Conservation (phyloP, 2,329 filamentous ascomycete genomes). For the Didymella lethalis region DNA sequence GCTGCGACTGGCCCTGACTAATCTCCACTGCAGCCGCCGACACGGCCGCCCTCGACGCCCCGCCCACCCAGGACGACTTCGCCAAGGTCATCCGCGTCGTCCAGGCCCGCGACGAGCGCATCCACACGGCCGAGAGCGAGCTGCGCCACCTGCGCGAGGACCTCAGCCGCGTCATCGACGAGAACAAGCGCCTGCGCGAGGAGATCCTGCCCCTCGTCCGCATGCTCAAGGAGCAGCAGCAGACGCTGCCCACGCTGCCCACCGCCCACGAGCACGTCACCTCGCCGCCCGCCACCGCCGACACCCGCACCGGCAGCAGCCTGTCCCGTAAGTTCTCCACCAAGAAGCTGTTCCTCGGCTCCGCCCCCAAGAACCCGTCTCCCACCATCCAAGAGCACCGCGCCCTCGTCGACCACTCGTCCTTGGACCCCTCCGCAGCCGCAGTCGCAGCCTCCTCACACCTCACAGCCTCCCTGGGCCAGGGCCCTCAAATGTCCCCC, state of each 20-base stretch:
- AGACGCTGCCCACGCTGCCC: slow-evolving; percentile 76
- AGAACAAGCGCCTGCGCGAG: slow-evolving; percentile 87
- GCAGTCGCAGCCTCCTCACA: slow-evolving; percentile 60
- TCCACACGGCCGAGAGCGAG: slow-evolving; percentile 82
- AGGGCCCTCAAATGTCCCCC: slow-evolving; percentile 52
- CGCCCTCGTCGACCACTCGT: slow-evolving; percentile 52
- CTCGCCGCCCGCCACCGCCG: slow-evolving; percentile 47
- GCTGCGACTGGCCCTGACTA: neutral
- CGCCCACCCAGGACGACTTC: slow-evolving; percentile 91
- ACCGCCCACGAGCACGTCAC: slow-evolving; percentile 53
- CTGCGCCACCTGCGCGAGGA: slow-evolving; percentile 73
- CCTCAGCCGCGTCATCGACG: slow-evolving; percentile 67
- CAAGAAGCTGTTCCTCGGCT: slow-evolving; percentile 61
- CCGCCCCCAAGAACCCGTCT: slow-evolving; percentile 59
- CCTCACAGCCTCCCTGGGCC: slow-evolving; percentile 58
- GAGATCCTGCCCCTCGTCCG: slow-evolving; percentile 91
- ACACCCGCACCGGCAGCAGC: slow-evolving; percentile 53
- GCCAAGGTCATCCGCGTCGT: slow-evolving; percentile 89
- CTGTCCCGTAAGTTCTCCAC: slow-evolving; percentile 62
- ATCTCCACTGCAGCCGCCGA: slow-evolving; percentile 73
- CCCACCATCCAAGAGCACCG: slow-evolving; percentile 58
- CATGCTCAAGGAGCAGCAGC: slow-evolving; percentile 88
- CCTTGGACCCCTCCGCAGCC: slow-evolving; percentile 60
- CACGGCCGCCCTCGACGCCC: slow-evolving; percentile 82
- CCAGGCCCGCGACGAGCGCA: slow-evolving; percentile 86